phyloP scores from a whole-genome alignment of 768 basidiomycete genomes.

The Leccinum truebloodii region DNA sequence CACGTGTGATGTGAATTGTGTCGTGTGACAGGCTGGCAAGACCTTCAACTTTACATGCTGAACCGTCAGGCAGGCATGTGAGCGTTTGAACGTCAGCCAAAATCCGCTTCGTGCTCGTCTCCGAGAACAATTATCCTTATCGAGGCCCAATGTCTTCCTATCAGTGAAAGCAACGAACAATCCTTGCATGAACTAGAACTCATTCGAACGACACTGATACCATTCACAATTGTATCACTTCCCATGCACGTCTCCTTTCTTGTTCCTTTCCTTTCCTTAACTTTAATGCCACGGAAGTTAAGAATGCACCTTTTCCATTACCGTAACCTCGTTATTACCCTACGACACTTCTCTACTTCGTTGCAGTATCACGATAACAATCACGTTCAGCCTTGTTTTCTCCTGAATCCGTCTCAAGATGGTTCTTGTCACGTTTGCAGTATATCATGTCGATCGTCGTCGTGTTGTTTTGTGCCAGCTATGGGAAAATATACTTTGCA shows the following conservation, averaged over 20 bases:
- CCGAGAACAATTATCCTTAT: background rate
- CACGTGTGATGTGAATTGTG: background rate
- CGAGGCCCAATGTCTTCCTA: conserved; percentile 10
- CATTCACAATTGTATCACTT: conserved; percentile 27
- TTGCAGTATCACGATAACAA: conserved; percentile 7
- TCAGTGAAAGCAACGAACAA: conserved; percentile 18
- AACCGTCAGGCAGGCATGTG: conserved; percentile 74
- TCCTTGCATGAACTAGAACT: conserved; percentile 30
- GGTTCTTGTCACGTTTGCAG: conserved; percentile 17
- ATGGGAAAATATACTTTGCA: conserved; percentile 17
- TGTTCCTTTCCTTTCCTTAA: conserved; percentile 5
- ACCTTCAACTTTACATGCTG: conserved; percentile 72
- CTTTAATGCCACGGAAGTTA: conserved; percentile 5
- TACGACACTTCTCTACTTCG: conserved; percentile 15
- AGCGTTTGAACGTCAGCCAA: conserved; percentile 4
- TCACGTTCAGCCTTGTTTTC: background rate
- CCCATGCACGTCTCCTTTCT: conserved; percentile 17
- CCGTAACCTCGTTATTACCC: conserved; percentile 10
- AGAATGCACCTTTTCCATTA: conserved; percentile 1
- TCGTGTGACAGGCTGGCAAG: conserved; percentile 65
- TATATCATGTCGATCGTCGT: conserved; percentile 25
- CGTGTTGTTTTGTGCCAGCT: conserved; percentile 30
- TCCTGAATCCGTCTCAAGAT: conserved; percentile 3
- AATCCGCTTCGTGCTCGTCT: background rate
- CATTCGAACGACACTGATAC: conserved; percentile 30